Evolutionary conservation across 257 asterid genomes (phyloP).

Genomic region (Orobanche coerulescens): DNA sequence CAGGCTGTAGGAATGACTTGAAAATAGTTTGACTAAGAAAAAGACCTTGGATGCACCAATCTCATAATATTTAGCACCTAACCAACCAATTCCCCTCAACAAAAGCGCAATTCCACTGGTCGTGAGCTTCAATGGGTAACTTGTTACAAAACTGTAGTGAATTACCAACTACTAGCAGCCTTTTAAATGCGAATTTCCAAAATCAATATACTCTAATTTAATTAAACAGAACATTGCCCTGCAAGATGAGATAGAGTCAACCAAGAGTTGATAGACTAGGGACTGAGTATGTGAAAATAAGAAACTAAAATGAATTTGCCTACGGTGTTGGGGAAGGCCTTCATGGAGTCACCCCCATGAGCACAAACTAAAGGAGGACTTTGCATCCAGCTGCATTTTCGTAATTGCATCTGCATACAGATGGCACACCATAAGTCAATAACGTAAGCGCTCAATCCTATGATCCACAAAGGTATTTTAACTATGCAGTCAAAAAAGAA

Average conservation of each 20-base stretch:
- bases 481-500: constrained; percentile 2
- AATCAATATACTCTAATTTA: not conserved
- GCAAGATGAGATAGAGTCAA: constrained; percentile 11
- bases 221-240: not conserved
- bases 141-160: not conserved
- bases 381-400: constrained; percentile 67
- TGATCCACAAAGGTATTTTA: not conserved
- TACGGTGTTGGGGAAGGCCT: constrained; percentile 94
- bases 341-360: constrained; percentile 96
- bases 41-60: not conserved
- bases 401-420: constrained; percentile 46
- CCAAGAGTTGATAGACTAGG: not conserved
- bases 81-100: not conserved
- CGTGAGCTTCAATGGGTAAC: not conserved
- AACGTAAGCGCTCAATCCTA: not conserved
- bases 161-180: not conserved
- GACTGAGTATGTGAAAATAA: not conserved
- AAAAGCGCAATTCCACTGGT: not conserved
- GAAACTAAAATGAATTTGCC: constrained; percentile 25
- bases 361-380: constrained; percentile 91
- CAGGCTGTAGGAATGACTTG: not conserved
- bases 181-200: not conserved
- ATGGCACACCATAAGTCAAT: constrained; percentile 11
- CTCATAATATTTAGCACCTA: not conserved
- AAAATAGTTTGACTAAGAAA: not conserved